phyloP scores from a whole-genome alignment of 371 early-diverging fungal species.

The Gilbertella persicaria region DNA sequence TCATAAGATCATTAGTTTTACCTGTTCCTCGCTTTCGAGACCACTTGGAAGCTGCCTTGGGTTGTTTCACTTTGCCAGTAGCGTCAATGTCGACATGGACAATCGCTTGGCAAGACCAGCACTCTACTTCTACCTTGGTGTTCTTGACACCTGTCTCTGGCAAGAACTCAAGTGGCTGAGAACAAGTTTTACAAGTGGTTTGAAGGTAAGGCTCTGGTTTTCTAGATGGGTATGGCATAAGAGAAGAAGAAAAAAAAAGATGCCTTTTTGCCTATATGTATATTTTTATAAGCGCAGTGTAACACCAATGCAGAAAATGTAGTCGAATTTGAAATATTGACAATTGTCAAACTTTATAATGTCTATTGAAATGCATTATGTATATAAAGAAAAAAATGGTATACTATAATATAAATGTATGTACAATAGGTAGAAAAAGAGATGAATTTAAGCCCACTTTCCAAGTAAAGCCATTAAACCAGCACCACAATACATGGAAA shows the following conservation, averaged over 20 bases:
- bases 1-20: conserved; percentile 1
- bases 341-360: no score
- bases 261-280: no score
- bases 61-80: conserved; percentile 32
- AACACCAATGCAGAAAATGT: no score
- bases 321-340: no score
- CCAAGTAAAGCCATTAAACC: conserved; percentile 77
- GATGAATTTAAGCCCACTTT: conserved; percentile 73
- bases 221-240: conserved; percentile 26
- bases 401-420: no score
- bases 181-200: conserved; percentile 39
- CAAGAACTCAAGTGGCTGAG: conserved; percentile 39
- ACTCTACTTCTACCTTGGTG: conserved; percentile 38
- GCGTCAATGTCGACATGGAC: conserved; percentile 53
- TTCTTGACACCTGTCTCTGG: conserved; percentile 24
- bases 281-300: no score
- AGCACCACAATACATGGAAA: conserved; percentile 66
- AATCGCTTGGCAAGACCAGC: conserved; percentile 55
- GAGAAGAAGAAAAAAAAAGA: neutral
- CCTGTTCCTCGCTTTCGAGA: conserved; percentile 38
- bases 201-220: conserved; percentile 52
- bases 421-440: no score
- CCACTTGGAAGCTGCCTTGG: conserved; percentile 27
- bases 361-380: no score
- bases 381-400: no score